Base-by-base conservation (phyloP, 257 asterid species). In the Solanum pinnatisectum region DNA sequence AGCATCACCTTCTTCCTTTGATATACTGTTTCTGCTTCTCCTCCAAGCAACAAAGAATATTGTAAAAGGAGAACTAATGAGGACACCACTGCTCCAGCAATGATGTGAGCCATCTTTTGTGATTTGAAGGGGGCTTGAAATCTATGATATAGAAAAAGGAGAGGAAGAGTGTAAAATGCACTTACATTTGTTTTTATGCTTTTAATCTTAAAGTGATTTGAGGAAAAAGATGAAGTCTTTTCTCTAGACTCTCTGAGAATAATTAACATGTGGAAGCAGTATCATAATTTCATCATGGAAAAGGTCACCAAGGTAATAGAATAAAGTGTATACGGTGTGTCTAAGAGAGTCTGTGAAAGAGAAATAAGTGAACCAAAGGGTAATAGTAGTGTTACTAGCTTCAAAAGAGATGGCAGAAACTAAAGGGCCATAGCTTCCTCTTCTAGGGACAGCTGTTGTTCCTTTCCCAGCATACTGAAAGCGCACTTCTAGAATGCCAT, bases 401-500 rank as follows among this genome's bases (percentile, higher is more conserved):
- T 87, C 85, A 70, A 89, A 90, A 85, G 92, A 89, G 59, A 91
- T 89, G 44, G 91, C 92, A 25, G 93, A 91, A 37, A 91, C 25
- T 11, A 89, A 89, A 83, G 91, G 89, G n/a, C 93, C 91, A 84
- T 88, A 89, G 39, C 25, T 87, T 86, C 91, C 93, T 49, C 40
- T 83, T 3, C 1, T 18, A 0, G 90, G 90, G 39, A 88, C 67
- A 13, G 72, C 88, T 27, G 27, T 76, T 13, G 91, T 91, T 73
- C 93, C 91, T 83, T 91, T 91, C 22, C 91, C 89, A 40, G 91
- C 87, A 90, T 90, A 89, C 82, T 89, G 82, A 84, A 89, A 89
- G 42, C 86, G 93, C 23, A 91, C 87, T 85, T 89, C 89, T 46
- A 90, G 70, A n/a, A 87, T 87, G 46, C 49, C 36, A 49, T 86